Base-by-base conservation (phyloP, 257 asterid species). In the Eustoma russellianum region DNA sequence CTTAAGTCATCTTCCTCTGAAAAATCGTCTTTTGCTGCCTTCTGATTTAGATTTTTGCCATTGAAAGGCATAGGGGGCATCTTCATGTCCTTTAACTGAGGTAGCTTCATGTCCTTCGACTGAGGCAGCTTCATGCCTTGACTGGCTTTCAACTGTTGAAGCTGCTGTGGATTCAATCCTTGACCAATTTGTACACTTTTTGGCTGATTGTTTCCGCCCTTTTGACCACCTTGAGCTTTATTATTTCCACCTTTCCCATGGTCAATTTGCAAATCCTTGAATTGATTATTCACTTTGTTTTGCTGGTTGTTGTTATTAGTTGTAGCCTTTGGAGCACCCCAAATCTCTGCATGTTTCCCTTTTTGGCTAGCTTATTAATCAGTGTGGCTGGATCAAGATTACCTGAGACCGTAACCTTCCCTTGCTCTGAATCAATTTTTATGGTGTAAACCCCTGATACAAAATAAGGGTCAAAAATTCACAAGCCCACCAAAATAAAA, bases 391-490 rank as follows among this genome's bases (percentile, higher is more conserved):
- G 69, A 75, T 85, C 95, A 15, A 85, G 74, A 75, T 79, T 91
- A 63, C 98, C 98, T 0, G 94, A 83, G n/a, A 91, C 88, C 5
- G 95, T 87, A 13, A 91, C 98, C 65, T 91, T 91, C 40, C 95
- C 97, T 38, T 68, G 77, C 50, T 92, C 97, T 41, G 98, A 74
- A 65, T 92, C 98, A 18, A 92, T 77, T 19, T 58, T 72, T 1
- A 64, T 79, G 17, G 77, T 88, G 75, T 88, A 92, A 56, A 92
- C 98, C 13, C 98, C 98, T 92, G 56, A 4, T 24, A 24, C 30
- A 24, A 4, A 24, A 24, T 2, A 24, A 4, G 30, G 30, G 30
- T n/a, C n/a, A n/a, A 24, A 24, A 24, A 2, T 24, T 7, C 14
- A 33, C 33, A 53, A 30, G 5, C n/a, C 6, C 17, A 30, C 7